phyloP scores from a whole-genome alignment of 306 rosid species.

The Elaeagnus macrophylla region DNA sequence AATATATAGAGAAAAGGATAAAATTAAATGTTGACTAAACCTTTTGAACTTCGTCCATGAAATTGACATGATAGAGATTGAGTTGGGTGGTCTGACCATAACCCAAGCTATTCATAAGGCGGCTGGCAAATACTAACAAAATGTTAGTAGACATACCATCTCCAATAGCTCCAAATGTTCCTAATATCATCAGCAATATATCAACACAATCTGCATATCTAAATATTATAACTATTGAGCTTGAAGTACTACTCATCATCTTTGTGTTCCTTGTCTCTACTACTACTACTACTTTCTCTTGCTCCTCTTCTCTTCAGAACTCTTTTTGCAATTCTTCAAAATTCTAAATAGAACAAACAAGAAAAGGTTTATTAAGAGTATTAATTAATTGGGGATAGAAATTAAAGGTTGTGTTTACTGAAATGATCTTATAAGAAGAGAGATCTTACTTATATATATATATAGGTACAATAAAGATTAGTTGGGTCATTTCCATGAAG shows the following conservation, averaged over 20 bases:
- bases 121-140: conserved; percentile 69
- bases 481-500: too few relatives aligned
- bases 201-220: conserved; percentile 77
- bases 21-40: conserved; percentile 22
- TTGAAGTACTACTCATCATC: not conserved
- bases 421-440: too few relatives aligned
- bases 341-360: not conserved
- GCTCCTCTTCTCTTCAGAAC: conserved; percentile 21
- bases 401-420: not conserved
- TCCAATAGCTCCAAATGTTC: conserved; percentile 79
- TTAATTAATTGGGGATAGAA: not conserved
- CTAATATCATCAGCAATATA: conserved; percentile 61
- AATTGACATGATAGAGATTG: conserved; percentile 27
- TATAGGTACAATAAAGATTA: too few relatives aligned
- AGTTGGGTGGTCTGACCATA: conserved; percentile 28
- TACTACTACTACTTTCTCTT: conserved; percentile 6
- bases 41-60: conserved; percentile 74
- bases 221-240: conserved; percentile 30
- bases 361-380: not conserved
- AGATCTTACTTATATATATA: too few relatives aligned
- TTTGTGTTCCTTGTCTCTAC: conserved; percentile 20
- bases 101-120: conserved; percentile 87
- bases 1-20: not conserved
- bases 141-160: conserved; percentile 91
- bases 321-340: conserved; percentile 22